phyloP scores from a whole-genome alignment of 495 filamentous ascomycete species.

The Neurospora hispaniola region DNA sequence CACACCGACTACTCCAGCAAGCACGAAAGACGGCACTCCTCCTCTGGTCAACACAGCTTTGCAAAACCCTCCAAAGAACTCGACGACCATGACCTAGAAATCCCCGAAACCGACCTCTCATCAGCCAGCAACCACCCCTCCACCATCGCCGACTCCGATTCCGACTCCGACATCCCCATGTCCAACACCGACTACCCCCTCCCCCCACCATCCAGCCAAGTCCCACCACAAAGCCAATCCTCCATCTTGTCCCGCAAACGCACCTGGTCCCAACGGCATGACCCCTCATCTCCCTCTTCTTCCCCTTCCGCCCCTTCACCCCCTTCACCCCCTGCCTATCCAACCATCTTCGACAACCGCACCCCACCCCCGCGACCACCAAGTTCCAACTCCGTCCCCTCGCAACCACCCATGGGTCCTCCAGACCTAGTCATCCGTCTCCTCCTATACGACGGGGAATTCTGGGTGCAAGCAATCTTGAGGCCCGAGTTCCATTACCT shows the following conservation, averaged over 20 bases:
- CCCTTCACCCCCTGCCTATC: background rate
- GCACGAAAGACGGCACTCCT: background rate
- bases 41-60: background rate
- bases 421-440: background rate
- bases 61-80: background rate
- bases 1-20: background rate
- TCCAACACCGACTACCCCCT: background rate
- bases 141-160: background rate
- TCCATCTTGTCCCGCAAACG: background rate
- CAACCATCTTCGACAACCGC: background rate
- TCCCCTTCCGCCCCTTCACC: background rate
- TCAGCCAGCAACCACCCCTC: background rate
- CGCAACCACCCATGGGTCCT: background rate
- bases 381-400: background rate
- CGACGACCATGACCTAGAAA: background rate
- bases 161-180: background rate
- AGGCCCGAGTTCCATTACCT: background rate
- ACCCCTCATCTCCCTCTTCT: background rate
- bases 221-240: background rate
- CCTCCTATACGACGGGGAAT: rapidly evolving
- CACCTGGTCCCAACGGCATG: background rate
- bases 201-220: background rate
- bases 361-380: background rate
- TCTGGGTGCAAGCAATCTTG: background rate
- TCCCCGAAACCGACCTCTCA: background rate